Percentiles rank a stretch among this genome's conserved stretches.
Evolutionary conservation across 2,329 filamentous ascomycete genomes (phyloP).

Genomic region (Eutypella sp.): DNA sequence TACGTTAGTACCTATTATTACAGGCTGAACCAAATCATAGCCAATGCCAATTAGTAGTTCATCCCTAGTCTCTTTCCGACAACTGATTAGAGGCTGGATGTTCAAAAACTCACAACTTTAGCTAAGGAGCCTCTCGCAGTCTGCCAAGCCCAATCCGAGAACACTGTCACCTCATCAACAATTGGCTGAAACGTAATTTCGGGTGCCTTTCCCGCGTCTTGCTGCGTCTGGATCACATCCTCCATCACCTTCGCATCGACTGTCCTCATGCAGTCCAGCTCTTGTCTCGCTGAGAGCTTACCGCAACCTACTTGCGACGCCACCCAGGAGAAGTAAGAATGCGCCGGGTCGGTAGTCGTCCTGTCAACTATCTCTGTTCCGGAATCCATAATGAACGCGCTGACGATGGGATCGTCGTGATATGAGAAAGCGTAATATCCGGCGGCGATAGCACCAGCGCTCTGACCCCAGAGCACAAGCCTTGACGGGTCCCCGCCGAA

Average conservation of each 20-base stretch:
- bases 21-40: not conserved
- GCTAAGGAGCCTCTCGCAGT: not conserved
- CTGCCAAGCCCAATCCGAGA: not conserved
- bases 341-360: constrained; percentile 17
- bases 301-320: constrained; percentile 30
- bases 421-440: constrained; percentile 41
- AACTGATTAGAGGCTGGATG: not conserved
- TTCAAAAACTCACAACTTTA: not conserved
- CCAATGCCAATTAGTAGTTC: not conserved
- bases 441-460: constrained; percentile 36
- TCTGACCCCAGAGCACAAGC: constrained; percentile 43
- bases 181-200: not conserved
- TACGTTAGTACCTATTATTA: not conserved
- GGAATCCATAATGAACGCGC: constrained; percentile 36
- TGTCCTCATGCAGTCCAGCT: constrained; percentile 30
- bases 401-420: constrained; percentile 40
- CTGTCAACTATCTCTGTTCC: constrained; percentile 31
- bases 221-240: not conserved
- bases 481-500: constrained; percentile 42
- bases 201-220: not conserved
- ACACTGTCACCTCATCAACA: not conserved
- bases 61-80: not conserved
- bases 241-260: not conserved
- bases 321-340: constrained; percentile 32
- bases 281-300: constrained; percentile 17